Conservation (phyloP, 352 stramenopile genomes). For the Globisporangium splendens region DNA sequence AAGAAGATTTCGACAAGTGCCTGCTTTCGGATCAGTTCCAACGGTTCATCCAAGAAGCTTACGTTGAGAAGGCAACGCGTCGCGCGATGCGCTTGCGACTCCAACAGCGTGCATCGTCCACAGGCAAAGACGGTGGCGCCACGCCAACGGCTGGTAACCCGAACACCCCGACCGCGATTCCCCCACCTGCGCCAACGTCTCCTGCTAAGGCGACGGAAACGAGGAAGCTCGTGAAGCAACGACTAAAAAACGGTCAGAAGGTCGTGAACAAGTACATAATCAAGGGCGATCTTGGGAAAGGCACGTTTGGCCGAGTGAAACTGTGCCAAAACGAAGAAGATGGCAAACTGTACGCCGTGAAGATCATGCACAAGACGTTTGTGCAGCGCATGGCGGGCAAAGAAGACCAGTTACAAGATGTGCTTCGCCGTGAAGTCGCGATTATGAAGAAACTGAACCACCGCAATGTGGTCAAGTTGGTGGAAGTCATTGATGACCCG, state of each 20-base stretch:
- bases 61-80: slow-evolving; percentile 82
- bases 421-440: slow-evolving; percentile 87
- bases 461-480: slow-evolving; percentile 91
- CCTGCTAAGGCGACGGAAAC: slow-evolving; percentile 71
- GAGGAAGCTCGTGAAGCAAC: slow-evolving; percentile 76
- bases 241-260: slow-evolving; percentile 80
- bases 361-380: slow-evolving; percentile 90
- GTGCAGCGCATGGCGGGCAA: slow-evolving; percentile 86
- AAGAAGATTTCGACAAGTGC: slow-evolving; percentile 87
- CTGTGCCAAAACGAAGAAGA: slow-evolving; percentile 80
- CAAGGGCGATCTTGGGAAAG: slow-evolving; percentile 87
- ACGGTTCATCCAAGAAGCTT: slow-evolving; percentile 81
- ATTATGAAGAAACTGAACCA: slow-evolving; percentile 97
- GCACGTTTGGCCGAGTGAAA: slow-evolving; percentile 88
- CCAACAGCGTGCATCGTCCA: slow-evolving; percentile 48
- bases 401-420: slow-evolving; percentile 82
- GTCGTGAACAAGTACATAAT: slow-evolving; percentile 95
- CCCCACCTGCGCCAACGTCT: slow-evolving; percentile 44
- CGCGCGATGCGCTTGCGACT: slow-evolving; percentile 76
- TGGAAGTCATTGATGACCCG: slow-evolving; percentile 94
- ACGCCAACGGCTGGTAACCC: slow-evolving; percentile 17
- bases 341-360: slow-evolving; percentile 79
- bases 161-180: slow-evolving; percentile 24
- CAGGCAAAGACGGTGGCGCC: slow-evolving; percentile 9
- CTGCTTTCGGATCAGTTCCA: slow-evolving; percentile 81